phyloP scores from a whole-genome alignment of 495 filamentous ascomycete genomes.

The Apiosordaria backusii region DNA sequence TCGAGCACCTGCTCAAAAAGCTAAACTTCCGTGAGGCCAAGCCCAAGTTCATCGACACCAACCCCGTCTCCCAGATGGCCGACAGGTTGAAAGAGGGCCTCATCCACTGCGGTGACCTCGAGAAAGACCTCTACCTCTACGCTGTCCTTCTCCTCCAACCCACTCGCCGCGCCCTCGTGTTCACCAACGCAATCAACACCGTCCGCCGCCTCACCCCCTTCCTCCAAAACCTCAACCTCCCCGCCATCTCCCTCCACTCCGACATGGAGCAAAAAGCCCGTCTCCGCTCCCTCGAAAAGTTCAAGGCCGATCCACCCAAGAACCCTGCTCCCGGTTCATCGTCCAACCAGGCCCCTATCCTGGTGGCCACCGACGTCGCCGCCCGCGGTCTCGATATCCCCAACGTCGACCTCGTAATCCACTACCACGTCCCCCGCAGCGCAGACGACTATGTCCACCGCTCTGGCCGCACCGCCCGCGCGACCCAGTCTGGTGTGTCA shows the following conservation, averaged over 20 bases:
- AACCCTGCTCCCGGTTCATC: slow-evolving; percentile 34
- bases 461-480: slow-evolving; percentile 91
- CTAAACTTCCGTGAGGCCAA: slow-evolving; percentile 78
- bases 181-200: slow-evolving; percentile 92
- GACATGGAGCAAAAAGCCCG: slow-evolving; percentile 97
- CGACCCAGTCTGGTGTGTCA: slow-evolving; percentile 68
- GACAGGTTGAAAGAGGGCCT: slow-evolving; percentile 81
- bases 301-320: slow-evolving; percentile 51
- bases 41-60: slow-evolving; percentile 89
- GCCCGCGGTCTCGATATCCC: slow-evolving; percentile 96
- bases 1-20: slow-evolving; percentile 89
- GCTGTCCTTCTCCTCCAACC: slow-evolving; percentile 79
- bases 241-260: slow-evolving; percentile 77
- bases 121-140: slow-evolving; percentile 97
- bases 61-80: slow-evolving; percentile 83
- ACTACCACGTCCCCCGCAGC: slow-evolving; percentile 90
- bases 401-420: slow-evolving; percentile 77
- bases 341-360: slow-evolving; percentile 50
- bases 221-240: slow-evolving; percentile 76
- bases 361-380: slow-evolving; percentile 93
- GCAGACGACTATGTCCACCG: slow-evolving; percentile 95
- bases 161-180: slow-evolving; percentile 74
- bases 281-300: slow-evolving; percentile 84
- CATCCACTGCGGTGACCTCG: slow-evolving; percentile 84
- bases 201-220: slow-evolving; percentile 84